Conservation (phyloP, 225 moss, liverwort and hornwort genomes). For the Antitrichia curtipendula region DNA sequence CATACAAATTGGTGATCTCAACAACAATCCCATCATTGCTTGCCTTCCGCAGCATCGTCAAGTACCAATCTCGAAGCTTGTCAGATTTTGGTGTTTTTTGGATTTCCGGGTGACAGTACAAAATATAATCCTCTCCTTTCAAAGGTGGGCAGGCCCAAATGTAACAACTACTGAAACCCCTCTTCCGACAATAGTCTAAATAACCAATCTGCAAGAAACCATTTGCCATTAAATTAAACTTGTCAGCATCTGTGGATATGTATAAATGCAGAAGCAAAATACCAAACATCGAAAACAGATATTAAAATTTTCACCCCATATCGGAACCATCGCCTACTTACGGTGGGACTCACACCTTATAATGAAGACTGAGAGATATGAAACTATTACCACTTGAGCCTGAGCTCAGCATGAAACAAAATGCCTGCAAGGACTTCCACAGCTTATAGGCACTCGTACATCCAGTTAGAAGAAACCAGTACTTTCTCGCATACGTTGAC, state of each 20-base stretch:
- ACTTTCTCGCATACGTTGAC: neutral
- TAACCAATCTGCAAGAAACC: conserved; percentile 69
- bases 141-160: conserved; percentile 99
- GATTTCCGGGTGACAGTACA: conserved; percentile 98
- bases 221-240: neutral
- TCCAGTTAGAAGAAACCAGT: neutral
- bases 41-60: conserved; percentile 96
- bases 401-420: neutral
- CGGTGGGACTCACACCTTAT: neutral
- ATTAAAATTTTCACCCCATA: neutral
- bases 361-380: neutral
- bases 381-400: neutral
- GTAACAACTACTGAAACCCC: conserved; percentile 98
- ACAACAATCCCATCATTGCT: conserved; percentile 86
- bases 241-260: neutral
- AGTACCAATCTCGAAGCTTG: conserved; percentile 97
- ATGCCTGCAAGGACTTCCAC: neutral
- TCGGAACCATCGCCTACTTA: neutral
- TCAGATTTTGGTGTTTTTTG: conserved; percentile 98
- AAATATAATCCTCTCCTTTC: conserved; percentile 96
- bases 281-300: neutral
- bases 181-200: conserved; percentile 80
- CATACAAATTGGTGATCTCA: conserved; percentile 94
- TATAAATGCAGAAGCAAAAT: neutral
- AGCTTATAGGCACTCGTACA: neutral